A percentile compares a stretch with the other conserved stretches of the same genome.
phyloP scores from a whole-genome alignment of 2,329 filamentous ascomycete genomes.

The Dothideomycetidae sp. region DNA sequence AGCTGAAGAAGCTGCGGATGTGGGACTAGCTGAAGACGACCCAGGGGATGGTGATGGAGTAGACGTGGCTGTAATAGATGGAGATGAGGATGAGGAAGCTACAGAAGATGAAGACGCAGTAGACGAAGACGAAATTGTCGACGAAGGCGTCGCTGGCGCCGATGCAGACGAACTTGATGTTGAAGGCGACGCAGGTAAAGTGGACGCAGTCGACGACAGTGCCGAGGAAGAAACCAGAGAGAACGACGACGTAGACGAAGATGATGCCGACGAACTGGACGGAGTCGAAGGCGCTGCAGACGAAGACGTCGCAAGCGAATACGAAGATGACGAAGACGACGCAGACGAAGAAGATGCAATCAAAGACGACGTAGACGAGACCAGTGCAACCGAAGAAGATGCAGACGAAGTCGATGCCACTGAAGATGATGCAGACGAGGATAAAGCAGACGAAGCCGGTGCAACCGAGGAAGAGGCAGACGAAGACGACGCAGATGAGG shows the following conservation, averaged over 20 bases:
- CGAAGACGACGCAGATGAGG: not conserved
- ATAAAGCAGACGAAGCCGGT: not conserved
- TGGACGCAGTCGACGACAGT: not conserved
- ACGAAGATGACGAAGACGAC: not conserved
- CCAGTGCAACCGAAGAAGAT: not conserved
- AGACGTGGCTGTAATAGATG: too few species aligned
- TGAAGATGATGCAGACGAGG: not conserved
- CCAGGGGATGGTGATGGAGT: too few species aligned
- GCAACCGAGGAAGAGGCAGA: not conserved
- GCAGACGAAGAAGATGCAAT: not conserved
- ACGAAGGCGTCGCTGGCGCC: not conserved
- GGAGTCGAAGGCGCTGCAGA: conserved; percentile 3
- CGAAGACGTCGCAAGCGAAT: not conserved
- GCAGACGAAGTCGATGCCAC: not conserved
- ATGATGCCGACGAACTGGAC: not conserved
- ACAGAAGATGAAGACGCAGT: too few species aligned
- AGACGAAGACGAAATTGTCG: conserved; percentile 1
- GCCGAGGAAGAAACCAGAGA: not conserved
- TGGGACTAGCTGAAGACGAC: too few species aligned
- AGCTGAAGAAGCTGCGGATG: too few species aligned
- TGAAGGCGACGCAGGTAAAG: not conserved
- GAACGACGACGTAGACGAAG: not conserved
- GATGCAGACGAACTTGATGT: conserved; percentile 1
- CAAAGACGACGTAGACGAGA: not conserved
- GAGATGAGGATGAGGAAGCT: too few species aligned